Conservation (phyloP, 148 eudicot species). For the Fallopia convolvulus region DNA sequence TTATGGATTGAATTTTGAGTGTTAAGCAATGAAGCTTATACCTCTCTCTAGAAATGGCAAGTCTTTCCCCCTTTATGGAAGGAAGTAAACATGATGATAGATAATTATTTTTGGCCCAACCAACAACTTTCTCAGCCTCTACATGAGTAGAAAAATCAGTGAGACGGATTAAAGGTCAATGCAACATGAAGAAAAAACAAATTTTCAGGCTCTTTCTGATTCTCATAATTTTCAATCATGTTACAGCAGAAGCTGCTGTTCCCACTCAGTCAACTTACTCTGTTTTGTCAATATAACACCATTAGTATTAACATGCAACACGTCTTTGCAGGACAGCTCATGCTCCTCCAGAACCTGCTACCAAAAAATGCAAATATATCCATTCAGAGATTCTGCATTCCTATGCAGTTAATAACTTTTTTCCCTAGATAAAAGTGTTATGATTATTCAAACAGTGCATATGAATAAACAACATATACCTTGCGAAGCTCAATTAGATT, state of each 20-base stretch:
- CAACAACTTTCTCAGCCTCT: constrained; percentile 95
- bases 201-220: not conserved
- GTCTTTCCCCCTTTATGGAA: constrained; percentile 52
- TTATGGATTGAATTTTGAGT: not conserved
- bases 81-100: constrained; percentile 68
- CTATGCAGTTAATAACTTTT: not conserved
- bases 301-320: constrained; percentile 69
- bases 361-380: not conserved
- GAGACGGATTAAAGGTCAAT: not conserved
- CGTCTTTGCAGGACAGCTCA: constrained; percentile 64
- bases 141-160: not conserved
- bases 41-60: constrained; percentile 73
- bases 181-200: not conserved
- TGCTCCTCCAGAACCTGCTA: constrained; percentile 83
- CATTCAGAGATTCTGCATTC: not conserved
- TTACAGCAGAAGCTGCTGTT: not conserved
- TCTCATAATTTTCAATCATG: not conserved
- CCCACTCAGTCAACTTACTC: constrained; percentile 40
- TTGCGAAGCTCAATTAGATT: constrained; percentile 77
- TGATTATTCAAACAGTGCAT: not conserved
- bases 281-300: constrained; percentile 67
- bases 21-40: constrained; percentile 17
- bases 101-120: constrained; percentile 94
- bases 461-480: constrained; percentile 31
- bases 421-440: not conserved